phyloP scores from a whole-genome alignment of 2,329 filamentous ascomycete species.

The Stagonosporopsis tanaceti region DNA sequence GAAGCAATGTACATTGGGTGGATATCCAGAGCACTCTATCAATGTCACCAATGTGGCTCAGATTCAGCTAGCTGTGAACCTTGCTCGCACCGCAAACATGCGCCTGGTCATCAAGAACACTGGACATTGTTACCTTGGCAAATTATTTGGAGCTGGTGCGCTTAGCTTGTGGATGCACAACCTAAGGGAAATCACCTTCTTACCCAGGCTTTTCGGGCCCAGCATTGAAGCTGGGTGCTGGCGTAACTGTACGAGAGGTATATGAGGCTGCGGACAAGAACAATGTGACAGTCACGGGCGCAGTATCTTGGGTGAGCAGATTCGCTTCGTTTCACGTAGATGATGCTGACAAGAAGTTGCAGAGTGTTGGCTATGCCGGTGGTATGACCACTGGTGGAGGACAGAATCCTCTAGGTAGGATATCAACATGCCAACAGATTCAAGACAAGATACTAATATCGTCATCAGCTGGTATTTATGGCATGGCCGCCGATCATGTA shows the following conservation, averaged over 20 bases:
- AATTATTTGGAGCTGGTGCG: conserved; percentile 16
- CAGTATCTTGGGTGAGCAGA: conserved; percentile 17
- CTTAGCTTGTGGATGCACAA: conserved; percentile 21
- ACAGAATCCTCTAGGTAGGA: background rate
- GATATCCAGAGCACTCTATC: conserved; percentile 18
- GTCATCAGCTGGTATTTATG: background rate
- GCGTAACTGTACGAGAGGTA: conserved; percentile 22
- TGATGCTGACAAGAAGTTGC: conserved; percentile 6
- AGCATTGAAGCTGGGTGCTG: conserved; percentile 16
- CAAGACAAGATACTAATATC: conserved; percentile 9
- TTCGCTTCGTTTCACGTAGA: background rate
- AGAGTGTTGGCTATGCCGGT: background rate
- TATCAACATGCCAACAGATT: background rate
- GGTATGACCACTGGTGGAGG: background rate
- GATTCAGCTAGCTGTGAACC: conserved; percentile 20
- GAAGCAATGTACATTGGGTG: conserved; percentile 9
- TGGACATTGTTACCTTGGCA: conserved; percentile 24
- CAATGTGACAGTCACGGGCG: conserved; percentile 20
- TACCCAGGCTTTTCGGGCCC: background rate
- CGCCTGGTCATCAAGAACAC: conserved; percentile 28
- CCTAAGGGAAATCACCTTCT: conserved; percentile 14
- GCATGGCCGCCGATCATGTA: background rate
- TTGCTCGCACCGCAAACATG: conserved; percentile 19
- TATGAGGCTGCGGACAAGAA: conserved; percentile 21
- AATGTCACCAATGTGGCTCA: conserved; percentile 22